Evolutionary conservation across 106 monocot genomes (phyloP).

Genomic region (Vanilla planifolia): DNA sequence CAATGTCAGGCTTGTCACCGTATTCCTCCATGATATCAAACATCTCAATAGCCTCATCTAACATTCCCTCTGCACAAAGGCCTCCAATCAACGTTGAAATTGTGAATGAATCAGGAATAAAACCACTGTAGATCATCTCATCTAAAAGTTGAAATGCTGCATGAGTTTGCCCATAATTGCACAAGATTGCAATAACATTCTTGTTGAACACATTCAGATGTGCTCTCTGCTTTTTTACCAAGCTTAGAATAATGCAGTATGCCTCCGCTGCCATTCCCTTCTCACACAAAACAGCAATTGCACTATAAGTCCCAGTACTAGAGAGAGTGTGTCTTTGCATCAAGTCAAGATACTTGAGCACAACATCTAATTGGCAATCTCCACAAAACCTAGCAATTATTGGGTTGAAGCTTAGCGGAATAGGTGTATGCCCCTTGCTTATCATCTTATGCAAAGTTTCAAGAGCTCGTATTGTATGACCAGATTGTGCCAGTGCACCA

Average conservation of each 20-base stretch:
- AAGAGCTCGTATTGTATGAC: slow-evolving; percentile 56
- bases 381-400: slow-evolving; percentile 59
- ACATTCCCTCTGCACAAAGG: slow-evolving; percentile 84
- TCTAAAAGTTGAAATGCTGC: slow-evolving; percentile 64
- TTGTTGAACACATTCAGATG: slow-evolving; percentile 58
- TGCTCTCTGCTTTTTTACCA: slow-evolving; percentile 42
- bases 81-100: slow-evolving; percentile 71
- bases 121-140: slow-evolving; percentile 63
- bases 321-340: slow-evolving; percentile 46
- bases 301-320: slow-evolving; percentile 84
- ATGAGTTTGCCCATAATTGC: slow-evolving; percentile 73
- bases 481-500: slow-evolving; percentile 46
- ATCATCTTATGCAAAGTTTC: slow-evolving; percentile 60
- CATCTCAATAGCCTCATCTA: slow-evolving; percentile 67
- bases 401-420: slow-evolving; percentile 72
- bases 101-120: slow-evolving; percentile 64
- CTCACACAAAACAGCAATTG: slow-evolving; percentile 62
- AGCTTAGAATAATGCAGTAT: slow-evolving; percentile 41
- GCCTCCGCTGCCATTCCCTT: slow-evolving; percentile 57
- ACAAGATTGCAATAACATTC: slow-evolving; percentile 57
- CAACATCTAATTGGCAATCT: slow-evolving; percentile 56
- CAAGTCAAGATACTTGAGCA: slow-evolving; percentile 39
- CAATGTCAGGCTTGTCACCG: slow-evolving; percentile 40
- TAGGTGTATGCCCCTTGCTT: slow-evolving; percentile 47
- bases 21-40: slow-evolving; percentile 81